Evolutionary conservation across 345 rosid genomes (phyloP), one percentile per base, ranked within the genome.

Genomic region (Carallia brachiata): DNA sequence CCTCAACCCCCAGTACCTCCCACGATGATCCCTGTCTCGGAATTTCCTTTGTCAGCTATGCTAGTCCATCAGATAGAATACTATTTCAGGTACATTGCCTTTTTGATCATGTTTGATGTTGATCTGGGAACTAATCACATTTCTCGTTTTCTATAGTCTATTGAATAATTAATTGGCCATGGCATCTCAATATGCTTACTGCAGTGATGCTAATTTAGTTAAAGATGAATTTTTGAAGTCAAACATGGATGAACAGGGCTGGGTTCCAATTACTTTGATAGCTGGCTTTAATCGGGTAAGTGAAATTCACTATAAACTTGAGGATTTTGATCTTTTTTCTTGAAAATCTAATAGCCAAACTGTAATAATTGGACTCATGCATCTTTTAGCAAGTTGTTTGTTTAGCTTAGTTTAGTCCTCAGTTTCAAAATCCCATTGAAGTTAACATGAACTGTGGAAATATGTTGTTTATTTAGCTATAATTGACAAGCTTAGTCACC

Each of bases 161-260:
- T 60, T 68, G 15, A 37, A 31, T 16, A 36, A 16, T 32, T 34
- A 52, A 36, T 13, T 40, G 32, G 8, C 50, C 28, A 17, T 5
- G 27, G 6, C 30, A 61, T 54, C 53, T 48, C 79, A 60, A 37
- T 47, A 69, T 80, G 54, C 64, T 56, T 39, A 19, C 70, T 65
- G 70, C 77, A 88, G 93, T 68, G 87, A 88, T 72, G 77, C 59
- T 67, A 88, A 88, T 79, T 73, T 88, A 79, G 67, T 76, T n/a
- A 77, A 73, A 64, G 89, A 85, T 59, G 81, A 77, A 17, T 85
- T 27, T 69, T 67, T 85, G 62, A 83, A 83, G 79, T 83, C 84
- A 39, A 79, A 83, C 44, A 85, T 85, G 89, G 85, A 85, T 69
- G 76, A 74, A 47, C 75, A 81, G 55, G 89, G 89, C 36, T 85